A percentile compares a stretch with the other conserved stretches of the same genome.
phyloP scores from a whole-genome alignment of 805 yeast species.

The Pichia kluyveri region DNA sequence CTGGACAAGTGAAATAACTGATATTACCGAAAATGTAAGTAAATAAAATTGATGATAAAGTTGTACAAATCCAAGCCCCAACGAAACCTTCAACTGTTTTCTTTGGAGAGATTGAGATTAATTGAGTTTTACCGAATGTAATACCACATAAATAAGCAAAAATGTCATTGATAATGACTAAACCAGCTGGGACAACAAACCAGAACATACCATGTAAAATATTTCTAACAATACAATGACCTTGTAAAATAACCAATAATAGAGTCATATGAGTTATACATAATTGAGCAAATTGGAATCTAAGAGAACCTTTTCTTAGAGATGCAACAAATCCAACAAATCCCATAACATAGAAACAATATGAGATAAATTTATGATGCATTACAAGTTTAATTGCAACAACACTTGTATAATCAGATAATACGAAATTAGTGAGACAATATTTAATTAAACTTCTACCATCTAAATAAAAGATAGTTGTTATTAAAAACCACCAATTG shows the following conservation, averaged over 20 bases:
- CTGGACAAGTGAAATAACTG: conserved; percentile 83
- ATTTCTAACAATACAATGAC: conserved; percentile 85
- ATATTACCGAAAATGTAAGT: conserved; percentile 56
- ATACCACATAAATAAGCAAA: conserved; percentile 97
- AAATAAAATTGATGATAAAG: conserved; percentile 58
- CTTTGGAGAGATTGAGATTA: conserved; percentile 90
- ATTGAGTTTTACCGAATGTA: conserved; percentile 87
- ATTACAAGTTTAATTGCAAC: conserved; percentile 25
- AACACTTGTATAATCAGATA: conserved; percentile 20
- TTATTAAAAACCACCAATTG: conserved; percentile 85
- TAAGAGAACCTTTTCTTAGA: conserved; percentile 78
- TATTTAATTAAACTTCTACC: conserved; percentile 74
- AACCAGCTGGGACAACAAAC: conserved; percentile 86
- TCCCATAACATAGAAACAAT: conserved; percentile 77
- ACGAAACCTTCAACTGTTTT: conserved; percentile 96
- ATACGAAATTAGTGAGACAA: conserved; percentile 18
- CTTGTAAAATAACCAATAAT: conserved; percentile 84
- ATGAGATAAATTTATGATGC: conserved; percentile 79
- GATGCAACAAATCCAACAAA: conserved; percentile 86
- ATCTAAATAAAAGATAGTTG: conserved; percentile 85
- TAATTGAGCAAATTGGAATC: conserved; percentile 89
- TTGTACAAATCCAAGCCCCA: conserved; percentile 96
- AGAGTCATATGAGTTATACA: conserved; percentile 93
- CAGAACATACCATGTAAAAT: conserved; percentile 86
- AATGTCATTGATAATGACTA: conserved; percentile 90